A percentile compares a stretch with the other conserved stretches of the same genome.
phyloP scores from a whole-genome alignment of 202 grass and related monocot species.

The Zoysia matrella region DNA sequence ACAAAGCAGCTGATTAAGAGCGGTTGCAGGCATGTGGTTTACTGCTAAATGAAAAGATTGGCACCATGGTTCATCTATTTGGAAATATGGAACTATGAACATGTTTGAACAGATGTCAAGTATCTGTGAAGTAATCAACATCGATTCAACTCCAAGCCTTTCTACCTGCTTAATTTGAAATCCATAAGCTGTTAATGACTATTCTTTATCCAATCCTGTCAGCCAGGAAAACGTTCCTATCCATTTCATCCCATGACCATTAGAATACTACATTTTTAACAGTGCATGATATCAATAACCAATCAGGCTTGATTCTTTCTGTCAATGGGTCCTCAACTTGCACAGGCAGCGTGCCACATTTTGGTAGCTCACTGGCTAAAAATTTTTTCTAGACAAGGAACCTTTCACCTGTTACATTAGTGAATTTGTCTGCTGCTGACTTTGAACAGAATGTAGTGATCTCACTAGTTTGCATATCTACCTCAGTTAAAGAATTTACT shows the following conservation, averaged over 20 bases:
- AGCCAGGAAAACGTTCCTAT: conserved; percentile 2
- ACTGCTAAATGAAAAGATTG: conserved; percentile 37
- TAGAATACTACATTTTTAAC: conserved; percentile 16
- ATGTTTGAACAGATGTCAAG: conserved; percentile 30
- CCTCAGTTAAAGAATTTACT: conserved; percentile 68
- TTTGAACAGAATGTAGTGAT: conserved; percentile 38
- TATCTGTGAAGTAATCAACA: conserved; percentile 28
- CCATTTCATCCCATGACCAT: conserved; percentile 35
- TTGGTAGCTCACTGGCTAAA: conserved; percentile 32
- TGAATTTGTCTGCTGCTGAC: conserved; percentile 33
- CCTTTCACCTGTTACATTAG: conserved; percentile 38
- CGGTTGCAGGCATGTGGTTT: conserved; percentile 18
- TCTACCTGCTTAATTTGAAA: conserved; percentile 27
- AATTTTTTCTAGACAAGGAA: conserved; percentile 20
- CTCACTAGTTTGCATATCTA: conserved; percentile 39
- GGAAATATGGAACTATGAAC: conserved; percentile 27
- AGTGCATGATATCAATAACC: conserved; percentile 29
- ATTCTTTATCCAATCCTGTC: conserved; percentile 26
- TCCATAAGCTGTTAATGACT: conserved; percentile 32
- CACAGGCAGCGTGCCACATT: conserved; percentile 52
- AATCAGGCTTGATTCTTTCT: conserved; percentile 38
- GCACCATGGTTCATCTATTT: conserved; percentile 10
- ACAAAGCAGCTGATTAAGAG: conserved; percentile 5
- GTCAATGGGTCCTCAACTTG: conserved; percentile 44
- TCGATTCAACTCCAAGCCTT: conserved; percentile 33